Percentiles rank a stretch among this genome's conserved stretches.
phyloP scores from a whole-genome alignment of 2,329 filamentous ascomycete genomes.

The Periconia macrospinosa region DNA sequence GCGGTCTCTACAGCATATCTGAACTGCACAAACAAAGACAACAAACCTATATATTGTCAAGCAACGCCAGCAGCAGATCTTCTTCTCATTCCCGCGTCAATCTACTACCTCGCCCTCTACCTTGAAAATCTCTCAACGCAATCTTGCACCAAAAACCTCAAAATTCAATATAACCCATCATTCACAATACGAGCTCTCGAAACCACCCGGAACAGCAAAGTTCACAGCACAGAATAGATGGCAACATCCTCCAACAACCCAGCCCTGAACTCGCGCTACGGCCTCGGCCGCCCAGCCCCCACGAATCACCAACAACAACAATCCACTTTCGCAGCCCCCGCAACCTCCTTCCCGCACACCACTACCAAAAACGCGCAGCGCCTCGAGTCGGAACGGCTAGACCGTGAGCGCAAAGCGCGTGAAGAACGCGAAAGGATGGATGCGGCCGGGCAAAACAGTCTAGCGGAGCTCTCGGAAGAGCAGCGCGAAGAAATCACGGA shows the following conservation, averaged over 20 bases:
- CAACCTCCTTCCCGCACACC: slow-evolving; percentile 44
- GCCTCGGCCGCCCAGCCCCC: slow-evolving; percentile 46
- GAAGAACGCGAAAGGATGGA: slow-evolving; percentile 43
- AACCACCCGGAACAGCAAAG: slow-evolving; percentile 10
- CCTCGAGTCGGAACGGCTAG: slow-evolving; percentile 44
- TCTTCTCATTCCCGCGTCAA: neutral
- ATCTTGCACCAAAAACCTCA: too few species aligned
- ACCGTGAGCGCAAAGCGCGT: slow-evolving; percentile 47
- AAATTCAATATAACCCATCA: neutral
- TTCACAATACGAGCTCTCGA: slow-evolving; percentile 2
- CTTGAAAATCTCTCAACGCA: neutral
- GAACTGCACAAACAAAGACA: slow-evolving; percentile 11
- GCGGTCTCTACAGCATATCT: slow-evolving; percentile 4
- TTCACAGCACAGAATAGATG: slow-evolving; percentile 40
- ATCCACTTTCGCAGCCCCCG: slow-evolving; percentile 33
- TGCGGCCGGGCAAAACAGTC: slow-evolving; percentile 49
- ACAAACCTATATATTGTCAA: neutral
- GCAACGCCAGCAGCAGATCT: slow-evolving; percentile 5
- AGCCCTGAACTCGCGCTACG: slow-evolving; percentile 58
- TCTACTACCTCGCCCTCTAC: neutral
- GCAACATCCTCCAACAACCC: slow-evolving; percentile 57
- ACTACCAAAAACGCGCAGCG: slow-evolving; percentile 43
- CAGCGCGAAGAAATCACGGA: slow-evolving; percentile 92
- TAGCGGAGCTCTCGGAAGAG: slow-evolving; percentile 74
- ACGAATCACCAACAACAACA: slow-evolving; percentile 7